phyloP scores from a whole-genome alignment of 768 basidiomycete genomes.

The Mrakia gelida region DNA sequence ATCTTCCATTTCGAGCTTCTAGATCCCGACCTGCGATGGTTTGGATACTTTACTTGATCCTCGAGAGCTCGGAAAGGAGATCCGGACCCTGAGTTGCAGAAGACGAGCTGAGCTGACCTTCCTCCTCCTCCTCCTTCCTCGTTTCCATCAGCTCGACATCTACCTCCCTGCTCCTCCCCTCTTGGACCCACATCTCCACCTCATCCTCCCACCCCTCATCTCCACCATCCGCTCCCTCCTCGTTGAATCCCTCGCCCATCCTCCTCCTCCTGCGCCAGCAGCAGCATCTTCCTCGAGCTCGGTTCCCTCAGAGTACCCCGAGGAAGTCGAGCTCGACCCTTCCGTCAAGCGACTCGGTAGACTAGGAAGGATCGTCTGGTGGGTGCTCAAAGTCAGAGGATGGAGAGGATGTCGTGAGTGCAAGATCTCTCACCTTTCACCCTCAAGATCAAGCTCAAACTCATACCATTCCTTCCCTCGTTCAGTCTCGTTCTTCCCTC shows the following conservation, averaged over 20 bases:
- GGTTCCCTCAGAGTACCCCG: neutral
- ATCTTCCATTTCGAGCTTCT: neutral
- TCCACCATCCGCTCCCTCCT: constrained; percentile 48
- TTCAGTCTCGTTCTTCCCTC: constrained; percentile 87
- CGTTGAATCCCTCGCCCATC: constrained; percentile 15
- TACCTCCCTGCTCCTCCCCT: constrained; percentile 93
- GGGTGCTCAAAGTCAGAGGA: constrained; percentile 80
- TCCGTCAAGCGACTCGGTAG: constrained; percentile 48
- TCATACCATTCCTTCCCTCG: neutral
- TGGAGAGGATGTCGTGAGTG: constrained; percentile 83
- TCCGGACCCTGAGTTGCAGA: no score
- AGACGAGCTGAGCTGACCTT: neutral
- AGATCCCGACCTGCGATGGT: neutral
- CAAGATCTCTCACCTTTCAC: neutral
- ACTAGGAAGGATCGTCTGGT: constrained; percentile 57
- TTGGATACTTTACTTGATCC: neutral
- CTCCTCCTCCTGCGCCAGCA: neutral
- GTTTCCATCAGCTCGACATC: constrained; percentile 60
- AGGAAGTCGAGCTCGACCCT: neutral
- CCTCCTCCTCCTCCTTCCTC: neutral
- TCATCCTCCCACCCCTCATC: constrained; percentile 70
- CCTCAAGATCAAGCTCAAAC: neutral
- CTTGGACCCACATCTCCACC: constrained; percentile 80
- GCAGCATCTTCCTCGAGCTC: neutral
- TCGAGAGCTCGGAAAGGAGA: no score